Conservation (phyloP, 2,329 filamentous ascomycete species). For the Aspergillus thermomutatus region DNA sequence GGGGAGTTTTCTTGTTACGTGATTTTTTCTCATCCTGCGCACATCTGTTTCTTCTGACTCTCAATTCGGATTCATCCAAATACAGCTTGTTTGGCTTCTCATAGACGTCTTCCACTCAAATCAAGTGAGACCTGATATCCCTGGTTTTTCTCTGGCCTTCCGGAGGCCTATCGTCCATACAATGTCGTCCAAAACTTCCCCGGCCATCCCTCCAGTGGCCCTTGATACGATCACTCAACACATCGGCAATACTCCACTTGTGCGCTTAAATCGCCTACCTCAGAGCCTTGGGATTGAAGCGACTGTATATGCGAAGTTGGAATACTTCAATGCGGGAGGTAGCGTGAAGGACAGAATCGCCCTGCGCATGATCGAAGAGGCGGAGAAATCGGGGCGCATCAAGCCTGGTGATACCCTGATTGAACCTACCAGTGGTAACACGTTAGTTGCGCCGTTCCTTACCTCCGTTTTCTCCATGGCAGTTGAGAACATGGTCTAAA, state of each 20-base stretch:
- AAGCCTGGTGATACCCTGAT: conserved; percentile 97
- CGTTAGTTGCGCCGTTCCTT: conserved; percentile 43
- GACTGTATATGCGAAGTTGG: conserved; percentile 85
- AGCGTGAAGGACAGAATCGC: conserved; percentile 96
- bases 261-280: conserved; percentile 88
- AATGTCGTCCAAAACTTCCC: conserved; percentile 49
- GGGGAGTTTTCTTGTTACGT: not conserved
- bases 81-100: not conserved
- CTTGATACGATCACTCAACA: conserved; percentile 74
- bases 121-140: not conserved
- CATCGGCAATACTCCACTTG: conserved; percentile 94
- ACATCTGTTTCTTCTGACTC: not conserved
- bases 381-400: conserved; percentile 85
- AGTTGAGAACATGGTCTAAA: not conserved
- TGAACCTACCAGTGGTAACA: conserved; percentile 97
- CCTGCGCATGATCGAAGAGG: conserved; percentile 94
- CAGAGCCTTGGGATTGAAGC: conserved; percentile 86
- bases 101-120: not conserved
- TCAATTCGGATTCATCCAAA: not conserved
- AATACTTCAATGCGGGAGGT: conserved; percentile 90
- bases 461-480: not conserved
- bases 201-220: conserved; percentile 53
- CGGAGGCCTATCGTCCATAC: conserved; percentile 6
- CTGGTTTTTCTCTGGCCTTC: not conserved
- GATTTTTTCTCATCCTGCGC: not conserved